Conservation (phyloP, 306 rosid species). For the Rosa lucieae region DNA sequence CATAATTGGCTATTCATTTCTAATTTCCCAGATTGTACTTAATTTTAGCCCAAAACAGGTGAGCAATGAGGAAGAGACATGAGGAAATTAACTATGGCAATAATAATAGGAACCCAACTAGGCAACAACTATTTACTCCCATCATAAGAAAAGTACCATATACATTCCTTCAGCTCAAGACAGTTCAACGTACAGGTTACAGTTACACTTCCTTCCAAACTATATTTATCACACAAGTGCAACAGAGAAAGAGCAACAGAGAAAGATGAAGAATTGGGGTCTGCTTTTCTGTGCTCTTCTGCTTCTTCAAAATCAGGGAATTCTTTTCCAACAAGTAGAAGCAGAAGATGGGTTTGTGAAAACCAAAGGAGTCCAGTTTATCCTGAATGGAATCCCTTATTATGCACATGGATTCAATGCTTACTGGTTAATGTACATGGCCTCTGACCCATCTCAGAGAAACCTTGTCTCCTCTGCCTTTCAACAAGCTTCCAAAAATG, state of each 20-base stretch:
- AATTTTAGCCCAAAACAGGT: neutral
- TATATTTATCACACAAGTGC: neutral
- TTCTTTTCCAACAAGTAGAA: conserved; percentile 18
- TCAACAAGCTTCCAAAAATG: conserved; percentile 57
- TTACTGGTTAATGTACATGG: conserved; percentile 85
- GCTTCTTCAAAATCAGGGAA: conserved; percentile 25
- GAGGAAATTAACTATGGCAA: neutral
- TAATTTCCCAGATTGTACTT: too few species aligned
- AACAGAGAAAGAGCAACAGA: neutral
- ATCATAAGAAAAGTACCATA: neutral
- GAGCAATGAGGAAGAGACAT: neutral
- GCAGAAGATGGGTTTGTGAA: conserved; percentile 70
- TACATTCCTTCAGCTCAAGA: neutral
- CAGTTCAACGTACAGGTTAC: neutral
- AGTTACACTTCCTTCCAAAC: neutral
- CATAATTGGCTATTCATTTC: too few species aligned
- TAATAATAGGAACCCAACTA: neutral
- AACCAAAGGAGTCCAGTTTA: conserved; percentile 65
- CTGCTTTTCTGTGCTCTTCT: conserved; percentile 35
- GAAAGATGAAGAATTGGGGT: conserved; percentile 38
- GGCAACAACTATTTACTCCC: neutral
- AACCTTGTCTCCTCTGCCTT: conserved; percentile 64
- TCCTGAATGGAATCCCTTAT: conserved; percentile 65
- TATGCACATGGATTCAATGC: conserved; percentile 93
- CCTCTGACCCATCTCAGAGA: conserved; percentile 79